phyloP scores from a whole-genome alignment of 2,329 filamentous ascomycete species.

The Neofusicoccum ribis region DNA sequence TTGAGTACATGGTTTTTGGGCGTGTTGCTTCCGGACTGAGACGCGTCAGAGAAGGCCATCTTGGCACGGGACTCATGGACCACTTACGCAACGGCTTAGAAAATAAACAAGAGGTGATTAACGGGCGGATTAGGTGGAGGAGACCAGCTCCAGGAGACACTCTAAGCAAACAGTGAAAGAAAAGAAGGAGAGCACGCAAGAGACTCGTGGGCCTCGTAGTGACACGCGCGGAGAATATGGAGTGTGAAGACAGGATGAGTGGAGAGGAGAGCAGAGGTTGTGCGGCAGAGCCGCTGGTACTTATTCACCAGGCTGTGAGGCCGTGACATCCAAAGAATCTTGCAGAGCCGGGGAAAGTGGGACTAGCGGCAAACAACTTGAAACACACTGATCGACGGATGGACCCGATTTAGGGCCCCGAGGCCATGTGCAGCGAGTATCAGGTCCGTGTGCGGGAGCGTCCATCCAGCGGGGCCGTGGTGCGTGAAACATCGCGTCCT shows the following conservation, averaged over 20 bases:
- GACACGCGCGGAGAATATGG: conserved; percentile 20
- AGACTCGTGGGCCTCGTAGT: conserved; percentile 36
- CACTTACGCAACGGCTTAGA: conserved; percentile 33
- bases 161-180: conserved; percentile 29
- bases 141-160: conserved; percentile 46
- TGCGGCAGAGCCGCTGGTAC: conserved; percentile 40
- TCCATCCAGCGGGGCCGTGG: conserved; percentile 1
- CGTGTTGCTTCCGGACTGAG: conserved; percentile 39
- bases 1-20: conserved; percentile 43
- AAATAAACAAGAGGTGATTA: conserved; percentile 34
- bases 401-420: conserved; percentile 18
- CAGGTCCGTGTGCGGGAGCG: conserved; percentile 16
- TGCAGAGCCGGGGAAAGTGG: conserved; percentile 20
- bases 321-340: conserved; percentile 25
- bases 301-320: conserved; percentile 37
- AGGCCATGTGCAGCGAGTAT: conserved; percentile 16
- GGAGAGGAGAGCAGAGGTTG: conserved; percentile 31
- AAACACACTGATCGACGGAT: conserved; percentile 33
- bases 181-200: conserved; percentile 23
- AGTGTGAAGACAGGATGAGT: conserved; percentile 24
- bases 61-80: background rate
- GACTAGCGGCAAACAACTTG: conserved; percentile 38
- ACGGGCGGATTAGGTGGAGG: conserved; percentile 39
- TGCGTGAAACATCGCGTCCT: conserved; percentile 12
- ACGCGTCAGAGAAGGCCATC: conserved; percentile 22